A percentile compares a stretch with the other conserved stretches of the same genome.
phyloP scores from a whole-genome alignment of 495 filamentous ascomycete species.

The Rostrohypoxylon terebratum region DNA sequence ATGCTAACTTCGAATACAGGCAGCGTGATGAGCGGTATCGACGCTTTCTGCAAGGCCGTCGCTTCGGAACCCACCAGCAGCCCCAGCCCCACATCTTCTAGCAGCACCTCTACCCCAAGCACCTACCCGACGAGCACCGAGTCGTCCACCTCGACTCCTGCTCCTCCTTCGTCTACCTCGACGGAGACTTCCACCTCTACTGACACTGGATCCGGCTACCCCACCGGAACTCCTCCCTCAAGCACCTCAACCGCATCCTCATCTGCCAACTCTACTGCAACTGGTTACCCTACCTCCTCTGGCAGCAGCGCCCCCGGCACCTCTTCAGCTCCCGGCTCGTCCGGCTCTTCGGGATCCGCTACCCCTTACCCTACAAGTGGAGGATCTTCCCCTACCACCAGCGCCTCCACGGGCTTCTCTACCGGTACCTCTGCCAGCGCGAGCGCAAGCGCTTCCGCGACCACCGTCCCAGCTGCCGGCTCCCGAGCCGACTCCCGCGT shows the following conservation, averaged over 20 bases:
- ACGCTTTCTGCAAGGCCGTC: constrained; percentile 47
- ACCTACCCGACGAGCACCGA: constrained; percentile 16
- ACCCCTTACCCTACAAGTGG: constrained; percentile 7
- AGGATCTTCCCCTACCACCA: neutral
- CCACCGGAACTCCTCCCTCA: constrained; percentile 24
- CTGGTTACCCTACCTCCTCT: constrained; percentile 5
- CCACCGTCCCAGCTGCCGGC: constrained; percentile 28
- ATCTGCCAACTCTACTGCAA: constrained; percentile 1
- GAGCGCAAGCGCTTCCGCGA: constrained; percentile 20
- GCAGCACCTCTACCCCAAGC: constrained; percentile 16
- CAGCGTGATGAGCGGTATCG: constrained; percentile 44
- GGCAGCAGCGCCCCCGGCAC: constrained; percentile 15
- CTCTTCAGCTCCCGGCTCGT: neutral
- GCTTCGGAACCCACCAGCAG: constrained; percentile 32
- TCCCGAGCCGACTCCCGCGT: constrained; percentile 30
- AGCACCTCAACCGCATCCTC: constrained; percentile 1
- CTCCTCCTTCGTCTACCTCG: constrained; percentile 12
- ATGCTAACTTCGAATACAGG: constrained; percentile 32
- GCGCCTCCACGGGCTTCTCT: constrained; percentile 6
- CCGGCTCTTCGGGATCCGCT: neutral
- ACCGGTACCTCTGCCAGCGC: neutral
- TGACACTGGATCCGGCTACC: constrained; percentile 10
- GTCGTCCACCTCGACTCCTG: constrained; percentile 21
- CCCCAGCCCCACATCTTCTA: constrained; percentile 27
- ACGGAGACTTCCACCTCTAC: constrained; percentile 8